Evolutionary conservation across 2,329 filamentous ascomycete genomes (phyloP), one percentile per base, ranked within the genome.

Genomic region (Colletotrichum costaricense): DNA sequence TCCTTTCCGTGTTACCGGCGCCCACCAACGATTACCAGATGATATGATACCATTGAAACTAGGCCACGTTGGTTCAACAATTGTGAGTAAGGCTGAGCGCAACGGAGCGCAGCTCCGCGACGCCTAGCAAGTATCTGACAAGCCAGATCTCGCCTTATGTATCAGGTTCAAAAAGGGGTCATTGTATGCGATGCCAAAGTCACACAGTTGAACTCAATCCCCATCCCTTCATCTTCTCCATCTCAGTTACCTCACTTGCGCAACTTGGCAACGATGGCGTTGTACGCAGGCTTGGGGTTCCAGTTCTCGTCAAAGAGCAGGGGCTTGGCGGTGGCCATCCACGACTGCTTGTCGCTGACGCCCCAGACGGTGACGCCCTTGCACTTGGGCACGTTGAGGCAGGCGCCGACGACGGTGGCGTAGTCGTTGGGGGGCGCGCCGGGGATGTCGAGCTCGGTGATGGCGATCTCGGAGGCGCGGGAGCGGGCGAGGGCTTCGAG

Each of bases 381-480:
- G 78, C 92, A 93, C 78, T 90, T 89, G 8, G 84, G 73, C 65
- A 90, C 83, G 26, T 86, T 82, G 52, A 92, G 79, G 76, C 92
- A 94, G 7, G 88, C 91, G 63, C 88, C 85, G 74, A 86, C 85
- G 28, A 89, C 86, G 42, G 87, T 85, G 24, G 86, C 81, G 77
- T 92, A 93, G 79, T 93, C 91, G 16, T 81, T 80, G 2, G 86
- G 76, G 24, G 87, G 83, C 5, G 89, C 90, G n/a, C 83, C 83
- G 63, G 87, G 86, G 77, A 94, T 93, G 78, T 94, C 93, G 28
- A 93, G 85, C 82, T 93, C 91, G 1, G 91, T 93, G 62, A 93
- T 86, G 8, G 91, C 91, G 54, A 92, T 86, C 78, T 93, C 90
- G 42, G 80, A 81, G 14, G 84, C 80, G 11, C 84, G 86, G 3